phyloP scores from a whole-genome alignment of 164 flowering plant species.

The Nelumbo lutea region DNA sequence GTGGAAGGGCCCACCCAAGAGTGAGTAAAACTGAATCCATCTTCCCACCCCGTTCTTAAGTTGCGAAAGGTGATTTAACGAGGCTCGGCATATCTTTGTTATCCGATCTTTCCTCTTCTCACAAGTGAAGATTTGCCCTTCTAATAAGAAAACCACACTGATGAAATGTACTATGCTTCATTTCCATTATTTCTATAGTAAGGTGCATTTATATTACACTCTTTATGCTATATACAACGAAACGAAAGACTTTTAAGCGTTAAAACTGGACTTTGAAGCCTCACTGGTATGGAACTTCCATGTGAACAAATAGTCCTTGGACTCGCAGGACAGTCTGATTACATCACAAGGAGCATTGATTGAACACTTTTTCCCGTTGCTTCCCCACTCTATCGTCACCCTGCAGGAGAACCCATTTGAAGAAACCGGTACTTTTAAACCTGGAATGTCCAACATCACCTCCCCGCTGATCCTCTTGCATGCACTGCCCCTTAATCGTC shows the following conservation, averaged over 20 bases:
- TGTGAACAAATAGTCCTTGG: conserved; percentile 63
- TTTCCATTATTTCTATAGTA: neutral
- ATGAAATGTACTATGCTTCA: neutral
- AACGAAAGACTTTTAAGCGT: conserved; percentile 7
- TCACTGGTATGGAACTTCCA: conserved; percentile 70
- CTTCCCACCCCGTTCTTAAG: neutral
- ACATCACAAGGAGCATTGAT: conserved; percentile 60
- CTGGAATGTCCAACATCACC: conserved; percentile 45
- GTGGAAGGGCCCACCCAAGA: conserved; percentile 33
- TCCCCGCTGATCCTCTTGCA: conserved; percentile 74
- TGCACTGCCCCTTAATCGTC: conserved; percentile 12
- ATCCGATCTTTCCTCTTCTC: too few species aligned
- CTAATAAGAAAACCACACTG: neutral
- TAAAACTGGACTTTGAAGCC: conserved; percentile 21
- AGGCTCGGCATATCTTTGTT: neutral
- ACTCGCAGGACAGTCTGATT: conserved; percentile 43
- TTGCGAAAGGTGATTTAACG: neutral
- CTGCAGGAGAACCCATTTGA: conserved; percentile 60
- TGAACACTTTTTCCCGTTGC: conserved; percentile 36
- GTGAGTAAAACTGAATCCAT: conserved; percentile 13
- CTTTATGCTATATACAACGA: neutral
- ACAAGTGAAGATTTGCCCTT: too few species aligned
- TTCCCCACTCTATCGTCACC: conserved; percentile 81
- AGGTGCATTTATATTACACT: conserved; percentile 3
- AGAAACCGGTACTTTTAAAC: conserved; percentile 22